Conservation (phyloP, 2,329 filamentous ascomycete species). For the Aspergillus cejpii region DNA sequence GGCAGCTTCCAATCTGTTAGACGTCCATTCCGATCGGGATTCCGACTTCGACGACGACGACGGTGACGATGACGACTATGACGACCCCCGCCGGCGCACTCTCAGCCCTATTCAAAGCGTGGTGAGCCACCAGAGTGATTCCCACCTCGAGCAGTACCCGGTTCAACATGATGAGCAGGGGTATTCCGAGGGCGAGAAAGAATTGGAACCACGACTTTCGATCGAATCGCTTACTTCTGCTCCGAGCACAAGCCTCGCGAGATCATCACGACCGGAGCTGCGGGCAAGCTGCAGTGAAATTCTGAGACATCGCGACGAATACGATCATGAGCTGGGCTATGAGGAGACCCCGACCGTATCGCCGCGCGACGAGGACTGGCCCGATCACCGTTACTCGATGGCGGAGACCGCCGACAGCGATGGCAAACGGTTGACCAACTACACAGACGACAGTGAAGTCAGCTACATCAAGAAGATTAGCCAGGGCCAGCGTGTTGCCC, state of each 20-base stretch:
- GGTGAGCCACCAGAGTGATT: slow-evolving; percentile 71
- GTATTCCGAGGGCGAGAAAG: slow-evolving; percentile 58
- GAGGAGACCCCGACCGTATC: slow-evolving; percentile 28
- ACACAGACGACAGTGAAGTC: slow-evolving; percentile 52
- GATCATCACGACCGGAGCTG: slow-evolving; percentile 49
- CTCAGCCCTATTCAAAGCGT: slow-evolving; percentile 89
- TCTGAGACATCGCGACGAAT: slow-evolving; percentile 39
- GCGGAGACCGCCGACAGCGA: slow-evolving; percentile 46
- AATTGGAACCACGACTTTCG: slow-evolving; percentile 45
- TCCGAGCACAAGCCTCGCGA: slow-evolving; percentile 52
- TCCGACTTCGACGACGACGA: slow-evolving; percentile 49
- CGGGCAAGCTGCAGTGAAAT: slow-evolving; percentile 47
- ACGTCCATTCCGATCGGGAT: slow-evolving; percentile 43
- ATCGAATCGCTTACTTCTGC: slow-evolving; percentile 54
- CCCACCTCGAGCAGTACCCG: slow-evolving; percentile 56
- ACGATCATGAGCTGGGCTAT: slow-evolving; percentile 35
- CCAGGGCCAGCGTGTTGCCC: slow-evolving; percentile 63
- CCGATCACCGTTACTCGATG: slow-evolving; percentile 50
- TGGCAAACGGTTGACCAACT: slow-evolving; percentile 47
- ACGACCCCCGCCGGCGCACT: slow-evolving; percentile 61
- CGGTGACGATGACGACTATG: no score
- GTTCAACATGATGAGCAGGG: slow-evolving; percentile 47
- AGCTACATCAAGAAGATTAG: slow-evolving; percentile 53
- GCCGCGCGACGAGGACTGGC: slow-evolving; percentile 18
- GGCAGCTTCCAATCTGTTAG: slow-evolving; percentile 34